Percentiles rank a stretch among this genome's conserved stretches.
Evolutionary conservation across 331 rosid genomes (phyloP).

Genomic region (Cydonia oblonga): DNA sequence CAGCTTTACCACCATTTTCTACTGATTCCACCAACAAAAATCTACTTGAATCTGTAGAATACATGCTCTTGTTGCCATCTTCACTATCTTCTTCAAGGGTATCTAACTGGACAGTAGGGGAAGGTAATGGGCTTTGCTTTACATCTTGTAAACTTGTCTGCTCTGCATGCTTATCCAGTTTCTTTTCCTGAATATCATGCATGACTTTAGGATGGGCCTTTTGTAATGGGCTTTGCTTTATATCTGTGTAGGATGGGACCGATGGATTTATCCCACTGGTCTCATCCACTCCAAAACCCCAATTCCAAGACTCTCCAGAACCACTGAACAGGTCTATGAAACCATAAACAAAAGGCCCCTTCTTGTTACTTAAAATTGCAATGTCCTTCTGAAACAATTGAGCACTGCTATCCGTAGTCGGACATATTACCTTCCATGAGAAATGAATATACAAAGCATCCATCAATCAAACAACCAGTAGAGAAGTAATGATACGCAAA

Average conservation of each 20-base stretch:
- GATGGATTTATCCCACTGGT: slow-evolving; percentile 28
- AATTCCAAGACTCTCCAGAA: slow-evolving; percentile 81
- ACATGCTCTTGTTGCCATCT: slow-evolving; percentile 33
- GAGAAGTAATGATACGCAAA: background rate
- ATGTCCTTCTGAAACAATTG: slow-evolving; percentile 43
- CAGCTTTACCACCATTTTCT: slow-evolving; percentile 27
- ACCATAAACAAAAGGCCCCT: slow-evolving; percentile 66
- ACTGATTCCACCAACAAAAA: slow-evolving; percentile 23
- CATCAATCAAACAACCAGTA: background rate
- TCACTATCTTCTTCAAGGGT: slow-evolving; percentile 55
- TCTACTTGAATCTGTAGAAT: slow-evolving; percentile 38
- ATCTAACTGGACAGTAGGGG: slow-evolving; percentile 35
- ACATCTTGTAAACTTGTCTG: slow-evolving; percentile 23
- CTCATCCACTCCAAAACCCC: slow-evolving; percentile 72
- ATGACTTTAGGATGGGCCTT: slow-evolving; percentile 14
- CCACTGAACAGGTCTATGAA: slow-evolving; percentile 87
- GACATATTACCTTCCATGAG: slow-evolving; percentile 36
- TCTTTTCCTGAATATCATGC: slow-evolving; percentile 34
- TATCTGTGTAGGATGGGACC: slow-evolving; percentile 18
- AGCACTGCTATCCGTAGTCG: slow-evolving; percentile 30
- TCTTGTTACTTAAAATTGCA: slow-evolving; percentile 35
- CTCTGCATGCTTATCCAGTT: slow-evolving; percentile 31
- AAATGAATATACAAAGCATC: slow-evolving; percentile 15
- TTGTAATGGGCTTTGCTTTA: slow-evolving; percentile 14
- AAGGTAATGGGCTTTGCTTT: slow-evolving; percentile 22